Base-by-base conservation (phyloP, 192 early-diverging fungal genomes). In the Bifiguratus adelaidae region DNA sequence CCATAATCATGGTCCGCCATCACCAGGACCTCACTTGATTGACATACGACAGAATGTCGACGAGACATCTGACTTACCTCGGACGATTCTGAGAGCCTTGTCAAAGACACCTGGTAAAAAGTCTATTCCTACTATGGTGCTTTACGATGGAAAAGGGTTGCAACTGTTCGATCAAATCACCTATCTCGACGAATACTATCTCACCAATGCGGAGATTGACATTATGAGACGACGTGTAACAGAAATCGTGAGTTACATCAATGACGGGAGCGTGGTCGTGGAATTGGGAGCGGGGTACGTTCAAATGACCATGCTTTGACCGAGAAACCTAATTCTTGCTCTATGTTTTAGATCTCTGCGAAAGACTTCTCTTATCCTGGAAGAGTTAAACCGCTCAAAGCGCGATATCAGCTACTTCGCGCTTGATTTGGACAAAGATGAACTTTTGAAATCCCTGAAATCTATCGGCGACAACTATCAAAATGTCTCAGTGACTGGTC, bases 81-180 rank as follows among this genome's bases (percentile, higher is more conserved):
- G 57, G n/a, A 48, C 55, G 1, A 58, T 63, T 7, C 20, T 63
- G 4, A 27, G 52, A 3, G 18, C 30, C 3, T 51, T 63, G 13
- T 20, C 41, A 4, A 32, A 63, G 19, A 51, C 55, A 12, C 11
- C 23, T 8, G 34, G 48, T 18, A 27, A 53, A 9, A 77, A 77
- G 55, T 78, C 74, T 0, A 76, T 90, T 41, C 89, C 93, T 0
- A 89, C 85, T 0, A 71, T 92, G 51, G 72, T 92, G 2, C 77
- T 94, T 27, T 97, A 97, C 50, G 82, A 92, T 47, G 79, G 85
- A 28, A 45, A 55, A 1, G 93, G 93, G 5, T 60, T 97, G 12
- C 86, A 88, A 40, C 68, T 89, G 23, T 97, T 87, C 70, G 93
- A 94, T 67, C 62, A 83, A 41, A 93, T 97, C 52, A 94, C 91